These are phyloP conservation scores for Zasmidium cellare DNA, from an alignment of 2,329 filamentous ascomycete genomes.

Conservation along the genomic window DNA sequence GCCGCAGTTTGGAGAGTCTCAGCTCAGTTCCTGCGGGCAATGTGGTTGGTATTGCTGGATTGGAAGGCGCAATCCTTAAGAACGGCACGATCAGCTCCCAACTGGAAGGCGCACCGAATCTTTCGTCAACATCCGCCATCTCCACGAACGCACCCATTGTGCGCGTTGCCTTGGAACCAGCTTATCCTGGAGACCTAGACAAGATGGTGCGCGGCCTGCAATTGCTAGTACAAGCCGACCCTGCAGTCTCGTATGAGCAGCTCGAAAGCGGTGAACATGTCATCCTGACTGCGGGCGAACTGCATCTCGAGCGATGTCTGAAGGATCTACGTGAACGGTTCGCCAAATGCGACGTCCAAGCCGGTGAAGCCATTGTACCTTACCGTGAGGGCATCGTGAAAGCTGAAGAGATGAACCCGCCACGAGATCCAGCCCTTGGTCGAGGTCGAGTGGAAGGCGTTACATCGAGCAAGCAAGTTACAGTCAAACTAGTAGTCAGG, in stretches of 20 bases:
- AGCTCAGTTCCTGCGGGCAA: conserved; percentile 86
- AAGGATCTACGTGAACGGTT: conserved; percentile 93
- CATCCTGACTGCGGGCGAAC: conserved; percentile 85
- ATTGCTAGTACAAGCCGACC: conserved; percentile 89
- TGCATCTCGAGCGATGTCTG: conserved; percentile 90
- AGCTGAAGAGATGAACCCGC: conserved; percentile 87
- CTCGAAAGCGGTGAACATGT: conserved; percentile 93
- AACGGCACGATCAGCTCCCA: conserved; percentile 91
- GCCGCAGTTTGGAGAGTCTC: conserved; percentile 79
- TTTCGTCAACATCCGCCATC: conserved; percentile 79
- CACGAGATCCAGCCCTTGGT: conserved; percentile 80
- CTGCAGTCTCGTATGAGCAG: conserved; percentile 93
- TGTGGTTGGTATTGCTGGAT: conserved; percentile 89
- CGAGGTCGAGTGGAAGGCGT: conserved; percentile 74
- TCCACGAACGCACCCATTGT: conserved; percentile 79
- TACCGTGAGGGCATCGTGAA: conserved; percentile 87
- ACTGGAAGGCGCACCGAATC: conserved; percentile 80
- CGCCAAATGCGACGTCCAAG: conserved; percentile 90
- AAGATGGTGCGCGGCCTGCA: conserved; percentile 91
- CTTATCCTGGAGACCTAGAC: conserved; percentile 83
- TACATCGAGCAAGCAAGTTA: conserved; percentile 84
- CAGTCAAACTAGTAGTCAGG: conserved; percentile 71
- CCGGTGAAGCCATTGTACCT: conserved; percentile 89
- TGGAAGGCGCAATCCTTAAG: conserved; percentile 93
- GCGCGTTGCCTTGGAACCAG: conserved; percentile 90